Conservation (phyloP, 1,284 basidiomycete genomes). For the Ceratobasidium sp. region DNA sequence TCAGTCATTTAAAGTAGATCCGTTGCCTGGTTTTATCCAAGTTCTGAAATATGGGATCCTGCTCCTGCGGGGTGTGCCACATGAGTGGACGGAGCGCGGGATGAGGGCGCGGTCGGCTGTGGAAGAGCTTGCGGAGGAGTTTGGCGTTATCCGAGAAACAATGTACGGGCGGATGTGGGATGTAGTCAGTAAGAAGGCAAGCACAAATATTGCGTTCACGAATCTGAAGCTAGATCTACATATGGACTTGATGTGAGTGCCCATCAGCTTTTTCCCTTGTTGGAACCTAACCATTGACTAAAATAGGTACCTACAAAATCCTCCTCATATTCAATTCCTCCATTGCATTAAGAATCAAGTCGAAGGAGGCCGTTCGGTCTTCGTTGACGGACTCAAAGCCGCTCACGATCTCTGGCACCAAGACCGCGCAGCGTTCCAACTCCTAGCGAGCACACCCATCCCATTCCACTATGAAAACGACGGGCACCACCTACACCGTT, state of each 20-base stretch:
- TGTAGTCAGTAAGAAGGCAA: conserved; percentile 82
- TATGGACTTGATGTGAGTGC: conserved; percentile 88
- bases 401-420: conserved; percentile 71
- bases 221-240: conserved; percentile 92
- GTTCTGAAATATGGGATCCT: conserved; percentile 66
- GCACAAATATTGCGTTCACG: conserved; percentile 96
- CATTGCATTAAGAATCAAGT: conserved; percentile 92
- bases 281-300: conserved; percentile 9
- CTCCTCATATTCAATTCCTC: conserved; percentile 92
- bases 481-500: conserved; percentile 81
- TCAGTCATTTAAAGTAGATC: conserved; percentile 41
- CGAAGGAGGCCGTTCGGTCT: conserved; percentile 86
- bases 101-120: conserved; percentile 76
- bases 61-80: conserved; percentile 71
- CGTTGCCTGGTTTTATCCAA: conserved; percentile 57
- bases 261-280: background rate
- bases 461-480: conserved; percentile 94
- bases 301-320: conserved; percentile 85
- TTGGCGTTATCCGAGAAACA: conserved; percentile 86
- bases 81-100: conserved; percentile 60
- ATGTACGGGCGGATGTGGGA: conserved; percentile 96
- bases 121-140: conserved; percentile 70
- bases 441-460: conserved; percentile 75
- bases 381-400: conserved; percentile 85
- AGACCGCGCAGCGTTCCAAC: conserved; percentile 70